Base-by-base conservation (phyloP, 352 stramenopile species). In the Phytophthora citrophthora region DNA sequence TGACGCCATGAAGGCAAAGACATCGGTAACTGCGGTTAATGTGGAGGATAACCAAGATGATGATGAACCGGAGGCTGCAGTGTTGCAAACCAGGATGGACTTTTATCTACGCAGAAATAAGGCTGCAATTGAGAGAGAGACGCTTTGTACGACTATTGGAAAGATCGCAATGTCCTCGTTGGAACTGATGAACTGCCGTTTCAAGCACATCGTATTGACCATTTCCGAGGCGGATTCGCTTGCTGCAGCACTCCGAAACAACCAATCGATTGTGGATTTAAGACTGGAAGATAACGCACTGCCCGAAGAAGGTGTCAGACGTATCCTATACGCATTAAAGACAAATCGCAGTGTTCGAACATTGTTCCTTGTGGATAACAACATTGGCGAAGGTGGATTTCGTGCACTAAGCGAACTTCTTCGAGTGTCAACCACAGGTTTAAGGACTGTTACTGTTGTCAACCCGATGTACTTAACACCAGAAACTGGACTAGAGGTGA, bases 201-300 rank as follows among this genome's bases (percentile, higher is more conserved):
- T 85, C 15, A 68, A 69, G n/a, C 56, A 75, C 68, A 58, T 85
- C 9, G 59, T 60, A 11, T 31, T 85, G 31, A 70, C 70, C 1
- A 73, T 85, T 44, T 39, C 41, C 1, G 73, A 83, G 23, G 70
- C 68, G 4, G 48, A 78, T 59, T 41, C 65, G 43, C 74, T 85
- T 11, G 57, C 38, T 29, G 20, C 51, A 26, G 73, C 73, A 5
- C 48, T 85, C 10, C 51, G 39, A 8, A 36, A 20, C 2, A 83
- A 58, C 43, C 66, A 66, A 0, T 85, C 76, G 8, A 24, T 83
- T 16, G 63, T 52, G 1, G 63, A 77, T 5, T 50, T 85, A 13
- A 51, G 57, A 24, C 57, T 85, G n/a, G 36, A 64, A 57, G 71
- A 81, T 66, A 85, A 85, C 36, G 73, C 67, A 5, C 27, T 85